Percentiles rank a stretch among this genome's conserved stretches.
These are phyloP conservation scores for Cercospora canescens DNA, from an alignment of 2,329 filamentous ascomycete species.

Conservation along the genomic window DNA sequence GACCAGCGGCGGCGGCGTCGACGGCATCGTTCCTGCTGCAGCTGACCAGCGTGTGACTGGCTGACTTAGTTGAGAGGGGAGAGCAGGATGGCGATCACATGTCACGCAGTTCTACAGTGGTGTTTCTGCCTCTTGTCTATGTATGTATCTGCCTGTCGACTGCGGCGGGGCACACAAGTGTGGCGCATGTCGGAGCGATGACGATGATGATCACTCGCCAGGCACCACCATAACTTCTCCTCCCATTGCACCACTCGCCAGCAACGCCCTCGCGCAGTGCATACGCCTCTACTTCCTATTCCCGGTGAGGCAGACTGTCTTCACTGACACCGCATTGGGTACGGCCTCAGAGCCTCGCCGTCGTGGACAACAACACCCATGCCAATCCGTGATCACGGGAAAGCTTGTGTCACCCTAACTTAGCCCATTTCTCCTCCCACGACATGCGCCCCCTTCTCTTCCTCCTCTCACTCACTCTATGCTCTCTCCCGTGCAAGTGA, in stretches of 20 bases:
- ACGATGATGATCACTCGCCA: neutral
- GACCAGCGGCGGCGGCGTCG: slow-evolving; percentile 18
- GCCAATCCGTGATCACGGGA: neutral
- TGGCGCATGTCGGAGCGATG: neutral
- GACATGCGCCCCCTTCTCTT: neutral
- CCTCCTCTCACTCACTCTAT: neutral
- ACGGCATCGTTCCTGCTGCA: slow-evolving; percentile 15
- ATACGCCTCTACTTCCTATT: neutral
- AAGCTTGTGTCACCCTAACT: neutral
- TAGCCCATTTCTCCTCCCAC: neutral
- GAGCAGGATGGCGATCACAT: neutral
- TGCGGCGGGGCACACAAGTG: neutral
- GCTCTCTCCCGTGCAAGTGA: neutral
- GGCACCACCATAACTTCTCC: neutral
- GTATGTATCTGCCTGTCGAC: neutral
- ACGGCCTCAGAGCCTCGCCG: neutral
- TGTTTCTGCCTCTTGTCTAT: neutral
- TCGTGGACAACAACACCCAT: neutral
- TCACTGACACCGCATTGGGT: too few relatives aligned
- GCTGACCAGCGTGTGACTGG: neutral
- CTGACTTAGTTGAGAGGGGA: neutral
- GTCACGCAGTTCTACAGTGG: neutral
- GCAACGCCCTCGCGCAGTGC: neutral
- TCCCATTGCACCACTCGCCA: too few relatives aligned
- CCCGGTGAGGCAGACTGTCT: neutral